These are phyloP conservation scores for Graphiopsis chlorocephala DNA, from an alignment of 2,329 filamentous ascomycete genomes.

Conservation along the genomic window DNA sequence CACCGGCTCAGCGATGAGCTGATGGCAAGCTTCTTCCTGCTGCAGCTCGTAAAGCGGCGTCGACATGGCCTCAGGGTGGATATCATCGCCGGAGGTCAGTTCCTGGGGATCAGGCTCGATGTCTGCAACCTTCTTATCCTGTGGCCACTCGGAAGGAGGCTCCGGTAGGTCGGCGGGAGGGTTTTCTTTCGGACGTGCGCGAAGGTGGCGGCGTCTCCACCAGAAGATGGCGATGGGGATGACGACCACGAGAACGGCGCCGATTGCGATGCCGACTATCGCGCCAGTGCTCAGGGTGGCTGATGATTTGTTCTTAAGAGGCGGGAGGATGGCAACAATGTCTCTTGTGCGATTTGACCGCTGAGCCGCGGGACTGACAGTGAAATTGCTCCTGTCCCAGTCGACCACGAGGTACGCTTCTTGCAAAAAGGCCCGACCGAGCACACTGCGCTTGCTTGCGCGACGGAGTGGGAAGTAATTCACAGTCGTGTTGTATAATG, in stretches of 20 bases:
- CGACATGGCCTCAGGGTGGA: background rate
- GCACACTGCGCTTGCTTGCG: conserved; percentile 36
- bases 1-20: conserved; percentile 1
- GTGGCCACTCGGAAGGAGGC: background rate
- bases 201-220: background rate
- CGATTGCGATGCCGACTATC: conserved; percentile 1
- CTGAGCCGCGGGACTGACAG: conserved; percentile 9
- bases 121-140: conserved; percentile 1
- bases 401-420: conserved; percentile 41
- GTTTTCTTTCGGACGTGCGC: background rate
- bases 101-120: background rate
- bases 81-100: background rate
- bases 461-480: conserved; percentile 40
- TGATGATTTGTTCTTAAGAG: background rate
- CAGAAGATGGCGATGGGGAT: background rate
- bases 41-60: background rate
- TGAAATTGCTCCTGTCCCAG: conserved; percentile 35
- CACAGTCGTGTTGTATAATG: conserved; percentile 23
- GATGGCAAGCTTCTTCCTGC: background rate
- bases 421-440: conserved; percentile 42
- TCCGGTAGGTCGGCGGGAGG: background rate
- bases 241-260: background rate
- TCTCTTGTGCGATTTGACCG: background rate
- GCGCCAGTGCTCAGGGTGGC: background rate
- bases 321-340: background rate